A percentile compares a stretch with the other conserved stretches of the same genome.
Conservation (phyloP, 345 rosid species). For the Brassica juncea region DNA sequence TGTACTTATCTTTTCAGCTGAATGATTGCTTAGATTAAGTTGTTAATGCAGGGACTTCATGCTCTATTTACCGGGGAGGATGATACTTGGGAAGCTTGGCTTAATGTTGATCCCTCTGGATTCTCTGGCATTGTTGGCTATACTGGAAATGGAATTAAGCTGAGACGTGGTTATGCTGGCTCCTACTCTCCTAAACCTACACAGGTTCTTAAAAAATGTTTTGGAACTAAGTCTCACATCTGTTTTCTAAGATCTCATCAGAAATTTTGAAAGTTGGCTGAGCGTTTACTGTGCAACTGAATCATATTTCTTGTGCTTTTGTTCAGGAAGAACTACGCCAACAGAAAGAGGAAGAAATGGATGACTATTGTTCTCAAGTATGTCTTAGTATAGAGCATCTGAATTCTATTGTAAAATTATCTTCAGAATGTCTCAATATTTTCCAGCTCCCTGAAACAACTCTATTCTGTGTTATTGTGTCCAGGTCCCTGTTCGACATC, state of each 20-base stretch:
- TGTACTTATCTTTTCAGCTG: conserved; percentile 8
- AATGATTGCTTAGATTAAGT: not conserved
- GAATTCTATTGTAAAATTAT: not conserved
- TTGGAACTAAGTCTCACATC: not conserved
- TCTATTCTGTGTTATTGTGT: conserved; percentile 39
- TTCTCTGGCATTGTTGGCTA: conserved; percentile 66
- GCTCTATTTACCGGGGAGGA: conserved; percentile 95
- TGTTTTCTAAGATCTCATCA: not conserved
- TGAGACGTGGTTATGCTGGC: conserved; percentile 89
- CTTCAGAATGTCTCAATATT: conserved; percentile 14
- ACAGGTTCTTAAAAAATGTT: conserved; percentile 51
- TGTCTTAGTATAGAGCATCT: conserved; percentile 22
- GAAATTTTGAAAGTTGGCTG: not conserved
- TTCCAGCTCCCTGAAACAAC: not conserved
- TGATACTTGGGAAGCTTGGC: conserved; percentile 98
- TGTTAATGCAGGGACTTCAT: conserved; percentile 75
- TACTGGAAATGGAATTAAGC: conserved; percentile 70
- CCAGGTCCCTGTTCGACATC: conserved; percentile 93
- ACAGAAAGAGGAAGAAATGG: conserved; percentile 90
- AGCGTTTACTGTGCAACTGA: not conserved
- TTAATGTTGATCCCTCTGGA: conserved; percentile 79
- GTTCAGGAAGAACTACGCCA: conserved; percentile 83
- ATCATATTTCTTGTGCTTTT: conserved; percentile 26
- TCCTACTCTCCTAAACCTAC: conserved; percentile 73
- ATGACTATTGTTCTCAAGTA: conserved; percentile 97